Percentiles rank a stretch among this genome's conserved stretches.
Conservation (phyloP, 352 stramenopile species). For the Stephanocyclus meneghinianus region DNA sequence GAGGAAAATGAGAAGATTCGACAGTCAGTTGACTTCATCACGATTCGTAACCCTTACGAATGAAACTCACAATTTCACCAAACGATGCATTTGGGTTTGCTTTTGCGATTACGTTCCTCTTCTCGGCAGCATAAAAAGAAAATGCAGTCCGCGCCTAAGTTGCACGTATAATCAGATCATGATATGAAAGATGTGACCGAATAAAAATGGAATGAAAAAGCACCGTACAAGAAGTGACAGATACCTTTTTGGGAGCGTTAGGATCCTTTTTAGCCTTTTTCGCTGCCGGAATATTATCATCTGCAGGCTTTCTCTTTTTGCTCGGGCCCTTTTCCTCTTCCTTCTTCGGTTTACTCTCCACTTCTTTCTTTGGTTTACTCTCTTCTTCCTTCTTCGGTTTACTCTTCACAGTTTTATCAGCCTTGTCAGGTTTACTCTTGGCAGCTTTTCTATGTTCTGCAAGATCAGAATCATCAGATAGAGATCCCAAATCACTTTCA, state of each 20-base stretch:
- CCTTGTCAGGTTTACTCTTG: not conserved
- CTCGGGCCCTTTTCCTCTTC: constrained; percentile 77
- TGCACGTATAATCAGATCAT: constrained; percentile 4
- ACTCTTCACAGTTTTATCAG: not conserved
- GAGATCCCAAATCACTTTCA: constrained; percentile 75
- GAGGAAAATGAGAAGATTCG: not conserved
- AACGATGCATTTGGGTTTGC: constrained; percentile 70
- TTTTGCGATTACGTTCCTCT: constrained; percentile 60
- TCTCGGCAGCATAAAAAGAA: constrained; percentile 70
- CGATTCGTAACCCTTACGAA: too few species aligned
- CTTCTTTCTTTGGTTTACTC: constrained; percentile 68
- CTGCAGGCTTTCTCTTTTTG: constrained; percentile 51
- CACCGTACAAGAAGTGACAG: constrained; percentile 84
- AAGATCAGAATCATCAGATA: constrained; percentile 81
- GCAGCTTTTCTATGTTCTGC: constrained; percentile 59
- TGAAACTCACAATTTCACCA: constrained; percentile 66
- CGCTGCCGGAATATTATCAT: constrained; percentile 30
- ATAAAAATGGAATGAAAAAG: constrained; percentile 88
- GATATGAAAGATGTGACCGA: constrained; percentile 84
- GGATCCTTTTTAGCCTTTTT: constrained; percentile 89
- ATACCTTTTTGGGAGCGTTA: constrained; percentile 88
- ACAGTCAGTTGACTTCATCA: not conserved
- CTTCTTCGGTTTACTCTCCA: constrained; percentile 86
- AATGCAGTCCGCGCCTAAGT: constrained; percentile 36
- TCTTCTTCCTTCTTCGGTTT: constrained; percentile 54